Evolutionary conservation across 345 rosid genomes (phyloP), one percentile per base, ranked within the genome.

Genomic region (Murraya koenigii): DNA sequence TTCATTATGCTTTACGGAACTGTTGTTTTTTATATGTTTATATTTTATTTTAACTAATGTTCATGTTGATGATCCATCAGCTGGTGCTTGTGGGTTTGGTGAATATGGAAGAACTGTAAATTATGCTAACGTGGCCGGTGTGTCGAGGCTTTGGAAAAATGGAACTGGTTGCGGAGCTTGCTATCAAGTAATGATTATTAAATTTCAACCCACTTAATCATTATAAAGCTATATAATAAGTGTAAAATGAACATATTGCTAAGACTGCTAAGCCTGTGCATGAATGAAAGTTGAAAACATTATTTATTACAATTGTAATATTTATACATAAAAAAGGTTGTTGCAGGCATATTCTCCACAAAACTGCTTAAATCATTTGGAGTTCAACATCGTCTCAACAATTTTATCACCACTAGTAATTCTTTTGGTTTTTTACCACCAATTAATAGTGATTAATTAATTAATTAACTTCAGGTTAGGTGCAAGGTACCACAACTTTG

Each of bases 111-210:
- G 90, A 84, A 89, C 84, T 1, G 79, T 93, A 35, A 88, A 92
- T 64, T 89, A 89, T 79, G 98, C 89, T 52, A 88, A 91, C 65
- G 98, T 93, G 49, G 89, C 91, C 14, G 99, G 97, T 9, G 99
- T 88, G 64, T 90, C 97, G 22, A 85, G 75, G 64, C 90, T 95
- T 28, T 95, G 78, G 84, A 82, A 65, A 77, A 89, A 92, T 73
- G 98, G 98, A 71, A 77, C 88, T 63, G 97, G 97, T 67, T 95
- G 98, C 52, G 99, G 97, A 78, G 91, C 84, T 84, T 95, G 99
- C 88, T 95, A 93, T 80, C 98, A 92, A 91, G 99, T 49, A 49
- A 49, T 49, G 55, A 49, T 49, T 17, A 14, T 17, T 93, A 35
- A 39, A 35, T 10, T 39, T 65, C 28, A 55, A 47, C 14, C 35